Evolutionary conservation across 2,329 filamentous ascomycete species (phyloP).

Genomic region (Pestalotiopsis sp.): DNA sequence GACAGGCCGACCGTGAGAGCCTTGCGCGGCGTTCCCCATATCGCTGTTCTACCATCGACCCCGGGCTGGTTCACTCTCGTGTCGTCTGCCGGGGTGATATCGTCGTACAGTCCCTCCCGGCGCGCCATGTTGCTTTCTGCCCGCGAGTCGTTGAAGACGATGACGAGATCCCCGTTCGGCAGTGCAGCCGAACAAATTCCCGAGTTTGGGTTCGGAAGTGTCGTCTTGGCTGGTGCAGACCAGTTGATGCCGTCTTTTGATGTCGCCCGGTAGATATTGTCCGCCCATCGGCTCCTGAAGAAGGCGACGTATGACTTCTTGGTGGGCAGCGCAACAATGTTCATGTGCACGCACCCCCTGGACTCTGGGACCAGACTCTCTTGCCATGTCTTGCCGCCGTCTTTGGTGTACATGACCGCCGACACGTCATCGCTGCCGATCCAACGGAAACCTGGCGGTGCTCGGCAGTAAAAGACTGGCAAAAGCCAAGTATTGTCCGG

Average conservation of each 20-base stretch:
- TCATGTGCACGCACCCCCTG: constrained; percentile 47
- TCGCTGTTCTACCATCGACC: constrained; percentile 38
- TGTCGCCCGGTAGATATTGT: constrained; percentile 43
- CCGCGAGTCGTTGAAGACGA: constrained; percentile 45
- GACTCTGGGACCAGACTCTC: constrained; percentile 40
- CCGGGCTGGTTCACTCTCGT: constrained; percentile 40
- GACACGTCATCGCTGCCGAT: constrained; percentile 48
- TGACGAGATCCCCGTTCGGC: constrained; percentile 35
- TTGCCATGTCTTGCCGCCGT: constrained; percentile 41
- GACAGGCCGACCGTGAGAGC: constrained; percentile 37
- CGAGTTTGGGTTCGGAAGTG: constrained; percentile 46
- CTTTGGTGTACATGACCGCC: constrained; percentile 37
- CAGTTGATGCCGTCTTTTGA: constrained; percentile 42
- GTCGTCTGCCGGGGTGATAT: constrained; percentile 44
- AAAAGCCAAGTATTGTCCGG: constrained; percentile 41
- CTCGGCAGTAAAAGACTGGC: constrained; percentile 46
- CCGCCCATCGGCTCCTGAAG: constrained; percentile 48
- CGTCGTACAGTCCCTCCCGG: constrained; percentile 45
- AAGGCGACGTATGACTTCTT: constrained; percentile 36
- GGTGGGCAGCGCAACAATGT: constrained; percentile 34
- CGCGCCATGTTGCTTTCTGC: constrained; percentile 34
- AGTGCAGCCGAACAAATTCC: constrained; percentile 43
- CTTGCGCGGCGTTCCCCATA: constrained; percentile 46
- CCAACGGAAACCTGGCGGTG: constrained; percentile 42
- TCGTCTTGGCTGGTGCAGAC: constrained; percentile 35